A percentile compares a stretch with the other conserved stretches of the same genome.
These are phyloP conservation scores for Hypomontagnella submonticulosa DNA, from an alignment of 495 filamentous ascomycete genomes.

Conservation along the genomic window DNA sequence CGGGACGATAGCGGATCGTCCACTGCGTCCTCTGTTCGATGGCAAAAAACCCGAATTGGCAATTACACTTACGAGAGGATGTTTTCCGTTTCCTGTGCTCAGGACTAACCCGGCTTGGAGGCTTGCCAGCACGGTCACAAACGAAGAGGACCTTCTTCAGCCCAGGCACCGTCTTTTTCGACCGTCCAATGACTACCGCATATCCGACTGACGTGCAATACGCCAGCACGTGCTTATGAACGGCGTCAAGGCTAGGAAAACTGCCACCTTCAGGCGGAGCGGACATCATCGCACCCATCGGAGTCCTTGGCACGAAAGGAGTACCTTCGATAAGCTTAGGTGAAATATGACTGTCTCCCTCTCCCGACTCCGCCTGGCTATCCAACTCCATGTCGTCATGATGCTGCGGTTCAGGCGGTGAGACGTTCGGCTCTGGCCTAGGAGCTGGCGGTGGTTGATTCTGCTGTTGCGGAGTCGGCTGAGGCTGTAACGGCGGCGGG, in stretches of 20 bases:
- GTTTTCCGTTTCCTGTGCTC: slow-evolving; percentile 67
- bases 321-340: slow-evolving; percentile 57
- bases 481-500: slow-evolving; percentile 42
- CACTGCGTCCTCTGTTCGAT: slow-evolving; percentile 67
- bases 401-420: slow-evolving; percentile 50
- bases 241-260: slow-evolving; percentile 64
- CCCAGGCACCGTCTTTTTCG: slow-evolving; percentile 67
- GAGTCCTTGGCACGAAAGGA: slow-evolving; percentile 56
- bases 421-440: slow-evolving; percentile 50
- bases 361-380: slow-evolving; percentile 52
- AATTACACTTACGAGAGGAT: slow-evolving; percentile 67
- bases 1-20: slow-evolving; percentile 65
- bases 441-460: slow-evolving; percentile 44
- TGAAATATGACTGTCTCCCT: slow-evolving; percentile 54
- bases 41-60: slow-evolving; percentile 68
- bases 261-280: slow-evolving; percentile 65
- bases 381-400: slow-evolving; percentile 59
- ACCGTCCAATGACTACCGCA: slow-evolving; percentile 67
- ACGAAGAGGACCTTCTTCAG: slow-evolving; percentile 69
- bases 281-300: slow-evolving; percentile 62
- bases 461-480: slow-evolving; percentile 45
- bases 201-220: slow-evolving; percentile 68
- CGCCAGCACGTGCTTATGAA: slow-evolving; percentile 62
- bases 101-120: slow-evolving; percentile 62
- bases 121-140: slow-evolving; percentile 66